A percentile compares a stretch with the other conserved stretches of the same genome.
Conservation (phyloP, 768 basidiomycete genomes). For the Grammothele lineata region DNA sequence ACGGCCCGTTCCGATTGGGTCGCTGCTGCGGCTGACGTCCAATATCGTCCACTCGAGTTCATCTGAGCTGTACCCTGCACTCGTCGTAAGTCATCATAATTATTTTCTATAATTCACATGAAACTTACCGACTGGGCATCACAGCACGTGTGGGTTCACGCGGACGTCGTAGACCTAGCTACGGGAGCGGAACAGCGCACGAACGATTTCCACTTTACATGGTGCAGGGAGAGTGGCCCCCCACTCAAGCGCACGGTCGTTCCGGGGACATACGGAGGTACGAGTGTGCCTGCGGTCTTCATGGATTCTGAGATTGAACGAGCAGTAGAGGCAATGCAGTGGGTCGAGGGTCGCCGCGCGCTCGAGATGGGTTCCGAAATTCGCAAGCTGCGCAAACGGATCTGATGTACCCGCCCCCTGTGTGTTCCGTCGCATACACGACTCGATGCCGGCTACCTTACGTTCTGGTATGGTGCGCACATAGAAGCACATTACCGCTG, state of each 20-base stretch:
- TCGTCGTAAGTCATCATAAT: slow-evolving; percentile 51
- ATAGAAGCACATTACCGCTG: no score
- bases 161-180: slow-evolving; percentile 65
- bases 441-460: no score
- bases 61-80: slow-evolving; percentile 45
- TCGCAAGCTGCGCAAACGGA: slow-evolving; percentile 29
- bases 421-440: no score
- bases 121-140: background rate
- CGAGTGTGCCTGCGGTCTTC: slow-evolving; percentile 12
- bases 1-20: slow-evolving; percentile 80
- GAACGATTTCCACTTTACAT: slow-evolving; percentile 76
- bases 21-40: slow-evolving; percentile 69
- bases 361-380: slow-evolving; percentile 69
- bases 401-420: no score
- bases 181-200: slow-evolving; percentile 64
- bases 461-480: no score
- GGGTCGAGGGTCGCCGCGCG: slow-evolving; percentile 75
- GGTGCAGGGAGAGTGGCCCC: slow-evolving; percentile 42
- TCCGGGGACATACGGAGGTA: slow-evolving; percentile 69
- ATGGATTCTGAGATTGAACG: no score
- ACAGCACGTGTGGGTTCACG: slow-evolving; percentile 69
- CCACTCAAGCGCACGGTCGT: slow-evolving; percentile 46
- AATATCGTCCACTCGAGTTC: slow-evolving; percentile 57
- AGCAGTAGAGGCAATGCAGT: slow-evolving; percentile 82
- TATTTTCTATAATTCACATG: no score